A percentile compares a stretch with the other conserved stretches of the same genome.
These are phyloP conservation scores for Fusarium nanum DNA, from an alignment of 2,329 filamentous ascomycete genomes.

Conservation along the genomic window DNA sequence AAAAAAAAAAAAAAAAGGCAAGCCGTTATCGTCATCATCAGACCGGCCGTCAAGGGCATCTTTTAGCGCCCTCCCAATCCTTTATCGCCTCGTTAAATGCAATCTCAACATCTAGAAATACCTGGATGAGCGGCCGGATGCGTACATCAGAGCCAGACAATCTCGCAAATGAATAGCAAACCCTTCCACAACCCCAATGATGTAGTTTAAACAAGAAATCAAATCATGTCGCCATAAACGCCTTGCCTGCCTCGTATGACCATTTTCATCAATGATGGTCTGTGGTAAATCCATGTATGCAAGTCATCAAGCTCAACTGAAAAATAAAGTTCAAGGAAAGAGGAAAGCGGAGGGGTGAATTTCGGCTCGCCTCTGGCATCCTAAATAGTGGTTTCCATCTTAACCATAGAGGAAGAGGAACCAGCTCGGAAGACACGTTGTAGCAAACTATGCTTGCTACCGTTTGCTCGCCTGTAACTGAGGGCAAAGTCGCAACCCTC, in stretches of 20 bases:
- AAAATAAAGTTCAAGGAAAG: conserved; percentile 5
- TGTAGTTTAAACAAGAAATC: conserved; percentile 14
- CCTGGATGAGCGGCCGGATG: conserved; percentile 34
- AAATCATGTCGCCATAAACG: conserved; percentile 30
- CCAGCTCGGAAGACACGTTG: conserved; percentile 44
- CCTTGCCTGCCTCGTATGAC: conserved; percentile 38
- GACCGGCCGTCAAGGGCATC: conserved; percentile 23
- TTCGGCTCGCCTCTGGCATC: not conserved
- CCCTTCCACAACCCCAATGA: conserved; percentile 17
- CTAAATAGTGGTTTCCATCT: conserved; percentile 28
- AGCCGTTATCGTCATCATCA: conserved; percentile 43
- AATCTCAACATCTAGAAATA: conserved; percentile 29
- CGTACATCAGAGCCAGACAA: conserved; percentile 45
- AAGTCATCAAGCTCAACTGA: conserved; percentile 15
- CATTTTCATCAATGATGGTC: conserved; percentile 32
- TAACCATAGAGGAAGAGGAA: conserved; percentile 35
- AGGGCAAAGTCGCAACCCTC: conserved; percentile 37
- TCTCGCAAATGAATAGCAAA: conserved; percentile 36
- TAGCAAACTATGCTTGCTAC: conserved; percentile 40
- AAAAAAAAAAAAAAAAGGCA: conserved; percentile 14
- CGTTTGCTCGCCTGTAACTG: conserved; percentile 44
- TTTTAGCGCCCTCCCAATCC: conserved; percentile 22
- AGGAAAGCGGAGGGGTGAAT: not conserved
- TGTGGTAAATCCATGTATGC: conserved; percentile 33
- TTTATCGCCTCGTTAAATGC: conserved; percentile 33